Base-by-base conservation (phyloP, 495 filamentous ascomycete species). In the Evansstolkia leycettana region DNA sequence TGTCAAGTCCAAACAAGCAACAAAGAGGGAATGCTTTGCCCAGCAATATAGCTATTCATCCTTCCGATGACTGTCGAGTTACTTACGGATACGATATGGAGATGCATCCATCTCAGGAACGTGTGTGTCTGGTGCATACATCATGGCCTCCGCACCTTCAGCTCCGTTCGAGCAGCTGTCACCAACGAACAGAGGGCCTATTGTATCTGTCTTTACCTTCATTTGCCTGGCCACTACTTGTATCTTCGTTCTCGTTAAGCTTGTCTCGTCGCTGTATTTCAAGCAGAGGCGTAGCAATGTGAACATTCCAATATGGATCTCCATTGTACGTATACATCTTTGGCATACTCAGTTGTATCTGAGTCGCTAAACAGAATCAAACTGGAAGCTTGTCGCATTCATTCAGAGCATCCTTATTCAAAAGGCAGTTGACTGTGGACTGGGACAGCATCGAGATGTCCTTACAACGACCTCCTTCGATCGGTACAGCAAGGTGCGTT, bases 371-470 rank as follows among this genome's bases (percentile, higher is more conserved):
- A 7, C 24, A 7, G 24, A 26, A 7, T 26, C 7, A 26, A 26
- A 26, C n/a, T 7, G 7, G n/a, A 7, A 7, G 48, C 33, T 36
- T 13, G 38, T 57, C 1, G 33, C 42, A 6, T 46, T 54, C 24
- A 8, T 46, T 7, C 39, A 52, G 33, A 41, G 48, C 12, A 40
- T 54, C 10, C 14, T 50, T 17, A 40, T 57, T 15, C 46, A 57
- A 28, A 47, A 50, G 28, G 38, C 41, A 3, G 46, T 57, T 29
- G 41, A 51, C 14, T 14, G 51, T 48, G 46, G 56, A 39, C 24
- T 52, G 23, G 49, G 53, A 18, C 45, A 30, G 19, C 47, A 55
- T 29, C n/a, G 42, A 18, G 37, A 36, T 13, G 20, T 19, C 12
- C 40, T 55, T 16, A 37, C 39, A 11, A 31, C 43, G 25, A 17